phyloP scores from a whole-genome alignment of 2,329 filamentous ascomycete species.

The Botrytis byssoidea region DNA sequence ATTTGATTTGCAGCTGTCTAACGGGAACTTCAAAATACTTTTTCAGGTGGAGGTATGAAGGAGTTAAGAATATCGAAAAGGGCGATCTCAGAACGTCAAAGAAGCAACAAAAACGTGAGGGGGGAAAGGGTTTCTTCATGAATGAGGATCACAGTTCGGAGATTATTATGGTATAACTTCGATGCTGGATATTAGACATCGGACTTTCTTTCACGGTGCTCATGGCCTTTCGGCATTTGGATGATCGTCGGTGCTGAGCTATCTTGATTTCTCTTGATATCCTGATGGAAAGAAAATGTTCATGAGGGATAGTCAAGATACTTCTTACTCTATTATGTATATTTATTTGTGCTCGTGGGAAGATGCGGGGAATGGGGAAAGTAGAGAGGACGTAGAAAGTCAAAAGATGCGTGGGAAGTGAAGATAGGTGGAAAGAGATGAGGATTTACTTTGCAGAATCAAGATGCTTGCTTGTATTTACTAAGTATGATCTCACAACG shows the following conservation, averaged over 20 bases:
- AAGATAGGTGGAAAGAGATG: not conserved
- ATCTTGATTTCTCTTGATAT: not conserved
- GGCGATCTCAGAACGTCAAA: not conserved
- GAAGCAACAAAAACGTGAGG: not conserved
- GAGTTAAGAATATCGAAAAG: not conserved
- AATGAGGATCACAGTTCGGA: not conserved
- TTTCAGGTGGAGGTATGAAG: not conserved
- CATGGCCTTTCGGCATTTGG: not conserved
- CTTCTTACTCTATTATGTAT: not conserved
- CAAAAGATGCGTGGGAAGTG: not conserved
- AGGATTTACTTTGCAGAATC: not conserved
- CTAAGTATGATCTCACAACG: too few species aligned
- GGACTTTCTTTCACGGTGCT: not conserved
- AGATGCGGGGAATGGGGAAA: not conserved
- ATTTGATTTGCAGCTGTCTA: not conserved
- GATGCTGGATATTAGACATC: not conserved
- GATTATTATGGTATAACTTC: not conserved
- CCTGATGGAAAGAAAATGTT: not conserved
- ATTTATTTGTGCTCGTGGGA: too few species aligned
- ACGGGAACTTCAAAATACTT: not conserved
- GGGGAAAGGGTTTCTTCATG: not conserved
- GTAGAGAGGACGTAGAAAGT: not conserved
- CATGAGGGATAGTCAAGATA: not conserved
- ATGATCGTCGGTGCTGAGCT: not conserved
- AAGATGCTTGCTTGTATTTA: not conserved